Evolutionary conservation across 345 rosid species (phyloP), one percentile per base, ranked within the genome.

Genomic region (Eucalyptus tenuipes): DNA sequence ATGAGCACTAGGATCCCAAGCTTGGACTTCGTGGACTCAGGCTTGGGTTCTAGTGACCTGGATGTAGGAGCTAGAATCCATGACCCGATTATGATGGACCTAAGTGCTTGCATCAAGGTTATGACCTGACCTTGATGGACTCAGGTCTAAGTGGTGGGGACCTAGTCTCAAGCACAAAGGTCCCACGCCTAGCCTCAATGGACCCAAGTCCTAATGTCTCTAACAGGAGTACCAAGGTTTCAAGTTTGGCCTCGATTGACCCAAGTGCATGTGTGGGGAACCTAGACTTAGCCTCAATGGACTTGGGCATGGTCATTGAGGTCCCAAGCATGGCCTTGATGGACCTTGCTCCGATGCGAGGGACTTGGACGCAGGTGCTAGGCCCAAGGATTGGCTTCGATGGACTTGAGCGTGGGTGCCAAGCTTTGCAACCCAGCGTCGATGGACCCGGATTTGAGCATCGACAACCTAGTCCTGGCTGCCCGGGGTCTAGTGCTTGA

Each of bases 171-270:
- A 52, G 0, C 2, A 5, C 25, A 52, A 52, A 52, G 24, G 25
- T 52, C 10, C 2, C 57, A 8, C 4, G 57, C 10, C 5, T 3
- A 20, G 57, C 57, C 5, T 52, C 57, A 52, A 52, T 52, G 25
- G 57, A 52, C 10, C 1, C 5, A 52, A 20, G 25, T 20, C 57
- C 57, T 2, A 20, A 52, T 52, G 57, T 52, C 57, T 52, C 4
- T 0, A 1, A 52, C 57, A 52, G 2, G 4, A 52, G 10, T 8
- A 52, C 2, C 0, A 0, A 0, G 10, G 5, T 7, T 52, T 52
- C 1, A 18, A 52, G 57, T 52, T 0, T 52, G 1, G 24, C 25
- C 57, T 52, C 29, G 0, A 55, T 55, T 24, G 61, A 55, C 29
- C 29, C 0, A 8, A 55, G 61, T 55, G 61, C 61, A 22, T 10